Conservation (phyloP, 345 rosid genomes). For the Syzygium aromaticum region DNA sequence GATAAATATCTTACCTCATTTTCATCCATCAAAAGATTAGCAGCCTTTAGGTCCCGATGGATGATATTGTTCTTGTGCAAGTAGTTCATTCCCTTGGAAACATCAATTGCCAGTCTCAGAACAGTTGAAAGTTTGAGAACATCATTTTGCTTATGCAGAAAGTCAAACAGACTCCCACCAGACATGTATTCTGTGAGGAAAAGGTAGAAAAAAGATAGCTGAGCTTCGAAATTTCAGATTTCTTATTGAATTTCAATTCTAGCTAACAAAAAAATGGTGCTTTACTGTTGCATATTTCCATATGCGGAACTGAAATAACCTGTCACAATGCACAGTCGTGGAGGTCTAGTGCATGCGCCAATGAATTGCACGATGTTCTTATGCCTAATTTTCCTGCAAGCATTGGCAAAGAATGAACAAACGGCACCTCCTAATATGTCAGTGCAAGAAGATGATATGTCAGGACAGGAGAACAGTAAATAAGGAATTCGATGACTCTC, state of each 20-base stretch:
- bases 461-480: not conserved
- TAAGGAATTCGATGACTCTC: not conserved
- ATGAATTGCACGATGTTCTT: constrained; percentile 53
- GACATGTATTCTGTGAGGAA: constrained; percentile 44
- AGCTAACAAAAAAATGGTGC: not conserved
- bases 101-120: constrained; percentile 54
- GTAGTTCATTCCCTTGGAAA: constrained; percentile 64
- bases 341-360: constrained; percentile 56
- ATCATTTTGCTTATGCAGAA: constrained; percentile 47
- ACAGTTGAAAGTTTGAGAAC: constrained; percentile 37
- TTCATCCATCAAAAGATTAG: constrained; percentile 68
- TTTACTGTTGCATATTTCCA: not conserved
- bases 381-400: constrained; percentile 50
- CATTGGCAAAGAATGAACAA: not conserved
- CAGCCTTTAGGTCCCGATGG: constrained; percentile 56
- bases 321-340: constrained; percentile 48
- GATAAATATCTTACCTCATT: constrained; percentile 39
- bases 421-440: not conserved
- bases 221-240: not conserved
- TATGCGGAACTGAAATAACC: constrained; percentile 18
- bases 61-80: constrained; percentile 40
- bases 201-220: constrained; percentile 1
- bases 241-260: not conserved
- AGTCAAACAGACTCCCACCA: constrained; percentile 62
- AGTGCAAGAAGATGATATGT: not conserved